phyloP scores from a whole-genome alignment of 805 yeast genomes.

The Metschnikowia matae region DNA sequence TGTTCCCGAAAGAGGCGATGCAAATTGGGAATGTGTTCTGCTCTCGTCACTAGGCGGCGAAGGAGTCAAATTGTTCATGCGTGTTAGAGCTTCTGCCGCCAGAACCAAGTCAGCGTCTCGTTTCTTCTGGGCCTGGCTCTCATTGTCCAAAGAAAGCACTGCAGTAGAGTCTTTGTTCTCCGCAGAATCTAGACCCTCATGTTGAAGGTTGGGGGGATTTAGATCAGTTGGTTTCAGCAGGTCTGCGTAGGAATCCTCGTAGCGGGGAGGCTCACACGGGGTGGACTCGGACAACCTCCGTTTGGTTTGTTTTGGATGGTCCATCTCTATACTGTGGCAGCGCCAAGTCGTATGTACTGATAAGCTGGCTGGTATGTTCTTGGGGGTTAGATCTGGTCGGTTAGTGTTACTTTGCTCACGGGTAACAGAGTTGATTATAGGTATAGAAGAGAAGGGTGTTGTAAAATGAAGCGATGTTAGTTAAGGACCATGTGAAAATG shows the following conservation, averaged over 20 bases:
- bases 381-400: neutral
- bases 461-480: neutral
- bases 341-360: neutral
- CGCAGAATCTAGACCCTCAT: neutral
- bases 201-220: neutral
- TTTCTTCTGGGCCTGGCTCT: neutral
- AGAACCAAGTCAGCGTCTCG: conserved; percentile 27
- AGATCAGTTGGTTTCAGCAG: neutral
- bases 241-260: neutral
- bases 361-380: neutral
- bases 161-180: neutral
- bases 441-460: neutral
- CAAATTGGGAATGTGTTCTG: conserved; percentile 8
- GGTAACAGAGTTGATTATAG: neutral
- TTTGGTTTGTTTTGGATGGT: conserved; percentile 9
- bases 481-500: conserved; percentile 3
- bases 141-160: neutral
- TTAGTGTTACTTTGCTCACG: neutral
- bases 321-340: conserved; percentile 5
- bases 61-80: conserved; percentile 25
- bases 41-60: conserved; percentile 17
- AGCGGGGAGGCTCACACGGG: conserved; percentile 4
- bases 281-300: conserved; percentile 12
- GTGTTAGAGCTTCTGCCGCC: conserved; percentile 42
- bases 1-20: conserved; percentile 13